These are phyloP conservation scores for Fomitopsis pulvina DNA, from an alignment of 768 basidiomycete genomes.

Conservation along the genomic window DNA sequence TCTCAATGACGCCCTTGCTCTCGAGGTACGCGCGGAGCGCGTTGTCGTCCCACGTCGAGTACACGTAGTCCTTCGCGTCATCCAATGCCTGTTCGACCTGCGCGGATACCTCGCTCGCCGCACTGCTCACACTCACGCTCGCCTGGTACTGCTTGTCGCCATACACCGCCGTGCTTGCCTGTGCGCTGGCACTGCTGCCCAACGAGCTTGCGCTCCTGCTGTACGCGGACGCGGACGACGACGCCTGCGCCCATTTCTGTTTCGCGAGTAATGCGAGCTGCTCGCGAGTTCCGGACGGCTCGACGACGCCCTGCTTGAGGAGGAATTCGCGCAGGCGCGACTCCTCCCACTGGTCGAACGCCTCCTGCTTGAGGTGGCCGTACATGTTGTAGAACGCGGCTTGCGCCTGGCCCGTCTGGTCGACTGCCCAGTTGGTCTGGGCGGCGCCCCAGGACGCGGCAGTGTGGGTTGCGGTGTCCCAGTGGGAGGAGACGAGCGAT, in stretches of 20 bases:
- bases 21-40: conserved; percentile 67
- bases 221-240: conserved; percentile 47
- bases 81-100: conserved; percentile 49
- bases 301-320: conserved; percentile 80
- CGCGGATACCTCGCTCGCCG: conserved; percentile 47
- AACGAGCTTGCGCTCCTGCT: conserved; percentile 26
- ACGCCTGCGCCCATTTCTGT: conserved; percentile 56
- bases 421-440: conserved; percentile 49
- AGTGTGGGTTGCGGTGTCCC: conserved; percentile 2
- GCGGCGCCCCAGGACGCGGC: conserved; percentile 39
- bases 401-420: conserved; percentile 61
- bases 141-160: conserved; percentile 39
- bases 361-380: conserved; percentile 40
- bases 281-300: conserved; percentile 73
- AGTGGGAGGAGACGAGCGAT: conserved; percentile 14
- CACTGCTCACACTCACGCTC: conserved; percentile 25
- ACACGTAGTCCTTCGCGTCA: conserved; percentile 79
- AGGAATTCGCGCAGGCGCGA: conserved; percentile 75
- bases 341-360: conserved; percentile 84
- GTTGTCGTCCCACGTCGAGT: conserved; percentile 80
- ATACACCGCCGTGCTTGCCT: conserved; percentile 28
- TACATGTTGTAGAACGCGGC: conserved; percentile 63
- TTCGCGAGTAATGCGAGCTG: conserved; percentile 75
- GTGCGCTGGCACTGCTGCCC: conserved; percentile 26
- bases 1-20: conserved; percentile 64